Evolutionary conservation across 73 alveolate genomes (phyloP).

Genomic region (Loxodes magnus): DNA sequence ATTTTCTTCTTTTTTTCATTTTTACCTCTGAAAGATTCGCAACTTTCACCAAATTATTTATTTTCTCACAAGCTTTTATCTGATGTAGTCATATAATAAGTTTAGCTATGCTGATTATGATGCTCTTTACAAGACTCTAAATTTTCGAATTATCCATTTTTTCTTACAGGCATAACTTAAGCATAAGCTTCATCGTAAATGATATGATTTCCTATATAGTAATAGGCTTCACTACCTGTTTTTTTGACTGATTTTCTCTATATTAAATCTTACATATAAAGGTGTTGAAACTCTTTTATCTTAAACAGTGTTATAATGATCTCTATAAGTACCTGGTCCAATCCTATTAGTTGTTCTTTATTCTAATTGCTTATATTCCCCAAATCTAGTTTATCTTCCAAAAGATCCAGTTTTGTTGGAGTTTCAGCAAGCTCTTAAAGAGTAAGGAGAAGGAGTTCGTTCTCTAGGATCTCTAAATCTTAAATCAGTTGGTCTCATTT

Average conservation of each 20-base stretch:
- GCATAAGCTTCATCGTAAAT: neutral
- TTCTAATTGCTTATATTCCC: neutral
- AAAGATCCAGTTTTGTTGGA: too few relatives aligned
- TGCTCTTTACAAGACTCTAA: neutral
- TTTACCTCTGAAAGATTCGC: neutral
- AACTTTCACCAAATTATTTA: slow-evolving; percentile 1
- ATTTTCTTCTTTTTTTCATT: neutral
- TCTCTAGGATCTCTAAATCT: too few relatives aligned
- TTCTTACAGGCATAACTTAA: neutral
- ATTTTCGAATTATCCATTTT: neutral
- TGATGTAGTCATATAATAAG: neutral
- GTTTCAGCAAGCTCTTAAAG: too few relatives aligned
- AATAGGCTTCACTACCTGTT: neutral
- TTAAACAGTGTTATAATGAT: neutral
- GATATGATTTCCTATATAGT: slow-evolving; percentile 1
- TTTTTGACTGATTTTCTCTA: neutral
- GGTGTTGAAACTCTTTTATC: neutral
- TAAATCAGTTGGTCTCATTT: too few relatives aligned
- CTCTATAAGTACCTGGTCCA: slow-evolving; percentile 4
- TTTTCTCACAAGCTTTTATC: slow-evolving; percentile 1
- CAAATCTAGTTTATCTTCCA: too few relatives aligned
- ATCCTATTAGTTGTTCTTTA: neutral
- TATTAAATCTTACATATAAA: neutral
- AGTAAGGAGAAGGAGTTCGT: too few relatives aligned
- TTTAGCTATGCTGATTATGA: slow-evolving; percentile 1